Evolutionary conservation across 345 rosid genomes (phyloP).

Genomic region (Syzygium oleosum): DNA sequence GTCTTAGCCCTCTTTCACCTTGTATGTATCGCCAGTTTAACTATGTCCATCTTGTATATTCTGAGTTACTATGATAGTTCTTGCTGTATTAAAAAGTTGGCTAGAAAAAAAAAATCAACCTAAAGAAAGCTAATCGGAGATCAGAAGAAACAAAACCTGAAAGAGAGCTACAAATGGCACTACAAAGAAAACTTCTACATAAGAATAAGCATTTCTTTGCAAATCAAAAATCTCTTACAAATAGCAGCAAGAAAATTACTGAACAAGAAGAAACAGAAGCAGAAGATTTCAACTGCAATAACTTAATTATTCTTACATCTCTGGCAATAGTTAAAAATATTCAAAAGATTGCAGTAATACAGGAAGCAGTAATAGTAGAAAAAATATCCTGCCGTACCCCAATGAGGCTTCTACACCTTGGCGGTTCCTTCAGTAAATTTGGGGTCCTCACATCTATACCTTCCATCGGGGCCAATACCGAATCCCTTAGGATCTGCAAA

Average conservation of each 20-base stretch:
- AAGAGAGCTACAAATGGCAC: not conserved
- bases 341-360: not conserved
- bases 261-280: not conserved
- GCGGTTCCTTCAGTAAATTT: slow-evolving; percentile 44
- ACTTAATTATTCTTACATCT: not conserved
- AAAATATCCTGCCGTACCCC: not conserved
- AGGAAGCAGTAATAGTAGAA: not conserved
- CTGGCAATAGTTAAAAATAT: not conserved
- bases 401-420: slow-evolving; percentile 9
- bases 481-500: slow-evolving; percentile 50
- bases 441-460: slow-evolving; percentile 45
- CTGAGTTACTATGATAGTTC: not conserved
- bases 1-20: not conserved
- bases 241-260: not conserved
- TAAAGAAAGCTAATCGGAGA: not conserved
- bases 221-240: not conserved
- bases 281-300: not conserved
- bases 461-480: slow-evolving; percentile 38
- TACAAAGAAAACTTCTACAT: not conserved
- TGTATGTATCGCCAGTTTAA: not conserved
- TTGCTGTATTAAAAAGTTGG: not conserved
- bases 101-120: not conserved
- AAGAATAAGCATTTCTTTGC: not conserved
- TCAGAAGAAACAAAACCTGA: not conserved
- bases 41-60: not conserved